phyloP scores from a whole-genome alignment of 2,329 filamentous ascomycete species.

The Colletotrichum nymphaeae region DNA sequence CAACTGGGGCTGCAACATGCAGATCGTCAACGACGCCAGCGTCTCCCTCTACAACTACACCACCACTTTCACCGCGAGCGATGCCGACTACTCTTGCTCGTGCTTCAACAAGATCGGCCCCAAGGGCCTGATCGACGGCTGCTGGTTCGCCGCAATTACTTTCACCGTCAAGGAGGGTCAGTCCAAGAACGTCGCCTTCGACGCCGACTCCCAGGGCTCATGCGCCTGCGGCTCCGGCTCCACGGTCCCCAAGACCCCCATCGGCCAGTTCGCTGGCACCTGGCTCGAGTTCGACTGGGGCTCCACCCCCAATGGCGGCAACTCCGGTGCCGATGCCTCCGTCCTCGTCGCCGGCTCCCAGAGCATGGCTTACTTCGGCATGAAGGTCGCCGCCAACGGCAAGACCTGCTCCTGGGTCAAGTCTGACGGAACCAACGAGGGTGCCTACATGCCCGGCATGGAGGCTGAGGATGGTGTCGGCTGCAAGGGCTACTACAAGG shows the following conservation, averaged over 20 bases:
- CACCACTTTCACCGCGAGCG: conserved; percentile 53
- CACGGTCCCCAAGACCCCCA: conserved; percentile 46
- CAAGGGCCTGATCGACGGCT: conserved; percentile 57
- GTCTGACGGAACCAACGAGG: conserved; percentile 44
- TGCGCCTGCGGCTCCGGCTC: conserved; percentile 54
- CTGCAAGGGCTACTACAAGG: conserved; percentile 49
- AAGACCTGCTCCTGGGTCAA: conserved; percentile 56
- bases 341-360: conserved; percentile 55
- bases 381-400: conserved; percentile 51
- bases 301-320: conserved; percentile 57
- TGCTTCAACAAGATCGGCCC: conserved; percentile 66
- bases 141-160: conserved; percentile 56
- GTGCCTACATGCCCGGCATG: conserved; percentile 52
- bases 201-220: conserved; percentile 60
- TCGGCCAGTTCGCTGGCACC: conserved; percentile 55
- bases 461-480: conserved; percentile 52
- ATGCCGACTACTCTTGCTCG: conserved; percentile 49
- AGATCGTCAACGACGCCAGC: conserved; percentile 51
- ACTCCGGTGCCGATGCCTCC: conserved; percentile 64
- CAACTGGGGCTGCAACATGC: conserved; percentile 65
- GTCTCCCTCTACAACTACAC: conserved; percentile 57
- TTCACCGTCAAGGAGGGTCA: conserved; percentile 53
- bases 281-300: conserved; percentile 65
- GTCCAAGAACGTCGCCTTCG: conserved; percentile 56
- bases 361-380: conserved; percentile 45